These are phyloP conservation scores for Debaryomyces sp. DNA, from an alignment of 1,139 yeast genomes.

Conservation along the genomic window DNA sequence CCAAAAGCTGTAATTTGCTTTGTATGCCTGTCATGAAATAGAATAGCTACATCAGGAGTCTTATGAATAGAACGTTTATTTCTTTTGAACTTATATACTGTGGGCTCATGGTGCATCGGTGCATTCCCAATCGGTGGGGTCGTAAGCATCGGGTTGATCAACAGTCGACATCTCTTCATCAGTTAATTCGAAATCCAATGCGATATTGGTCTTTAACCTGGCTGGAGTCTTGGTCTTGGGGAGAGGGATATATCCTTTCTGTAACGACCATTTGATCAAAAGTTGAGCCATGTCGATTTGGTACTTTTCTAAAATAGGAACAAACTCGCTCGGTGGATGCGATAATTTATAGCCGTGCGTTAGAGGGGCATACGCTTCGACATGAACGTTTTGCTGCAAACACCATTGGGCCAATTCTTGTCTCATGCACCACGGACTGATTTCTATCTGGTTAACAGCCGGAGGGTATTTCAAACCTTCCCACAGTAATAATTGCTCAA, in stretches of 20 bases:
- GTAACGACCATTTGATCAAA: slow-evolving; percentile 40
- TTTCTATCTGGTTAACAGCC: slow-evolving; percentile 65
- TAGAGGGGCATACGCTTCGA: slow-evolving; percentile 45
- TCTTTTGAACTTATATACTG: not conserved
- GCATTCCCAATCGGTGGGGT: slow-evolving; percentile 75
- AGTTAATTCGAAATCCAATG: slow-evolving; percentile 53
- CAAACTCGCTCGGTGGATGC: slow-evolving; percentile 24
- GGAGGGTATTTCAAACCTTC: slow-evolving; percentile 55
- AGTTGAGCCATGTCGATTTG: slow-evolving; percentile 33
- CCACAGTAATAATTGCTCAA: slow-evolving; percentile 60
- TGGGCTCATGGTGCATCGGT: slow-evolving; percentile 50
- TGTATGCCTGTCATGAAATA: no score
- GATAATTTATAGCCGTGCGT: slow-evolving; percentile 38
- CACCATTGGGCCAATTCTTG: slow-evolving; percentile 61
- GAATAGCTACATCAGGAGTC: no score
- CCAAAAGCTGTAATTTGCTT: no score
- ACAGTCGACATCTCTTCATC: slow-evolving; percentile 41
- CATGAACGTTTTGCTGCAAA: slow-evolving; percentile 29
- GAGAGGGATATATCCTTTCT: slow-evolving; percentile 46
- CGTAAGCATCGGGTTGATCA: slow-evolving; percentile 50
- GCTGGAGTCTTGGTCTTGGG: slow-evolving; percentile 35
- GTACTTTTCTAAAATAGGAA: slow-evolving; percentile 26
- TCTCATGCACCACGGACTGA: slow-evolving; percentile 79
- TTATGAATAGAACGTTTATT: no score
- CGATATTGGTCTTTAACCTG: slow-evolving; percentile 37